Conservation (phyloP, 768 basidiomycete species). For the Ramaria sp. region DNA sequence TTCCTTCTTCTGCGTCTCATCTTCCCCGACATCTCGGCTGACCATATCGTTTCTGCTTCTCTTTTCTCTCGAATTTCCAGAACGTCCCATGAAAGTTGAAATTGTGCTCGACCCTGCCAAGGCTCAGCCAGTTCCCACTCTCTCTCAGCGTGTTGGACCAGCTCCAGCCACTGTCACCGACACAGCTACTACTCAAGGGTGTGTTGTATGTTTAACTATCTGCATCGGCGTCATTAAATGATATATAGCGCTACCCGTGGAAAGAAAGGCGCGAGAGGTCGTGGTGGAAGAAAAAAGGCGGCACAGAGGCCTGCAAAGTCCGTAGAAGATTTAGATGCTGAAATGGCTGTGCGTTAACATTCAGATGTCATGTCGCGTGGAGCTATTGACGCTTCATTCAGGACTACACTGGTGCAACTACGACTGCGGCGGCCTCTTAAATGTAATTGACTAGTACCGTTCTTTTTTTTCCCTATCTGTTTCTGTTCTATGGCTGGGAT, state of each 20-base stretch:
- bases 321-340: conserved; percentile 87
- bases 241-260: background rate
- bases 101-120: conserved; percentile 83
- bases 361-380: background rate
- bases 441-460: background rate
- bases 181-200: conserved; percentile 20
- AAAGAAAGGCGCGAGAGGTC: conserved; percentile 33
- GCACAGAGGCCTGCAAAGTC: conserved; percentile 63
- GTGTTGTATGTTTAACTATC: conserved; percentile 22
- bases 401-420: background rate
- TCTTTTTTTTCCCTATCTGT: background rate
- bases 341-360: conserved; percentile 74
- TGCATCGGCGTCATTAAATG: conserved; percentile 16
- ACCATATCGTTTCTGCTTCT: conserved; percentile 7
- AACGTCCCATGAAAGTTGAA: conserved; percentile 98
- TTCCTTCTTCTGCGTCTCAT: conserved; percentile 1
- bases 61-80: conserved; percentile 28
- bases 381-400: background rate
- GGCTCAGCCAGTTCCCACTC: conserved; percentile 44
- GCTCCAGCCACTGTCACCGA: conserved; percentile 30
- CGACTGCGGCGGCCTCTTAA: background rate
- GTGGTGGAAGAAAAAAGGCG: conserved; percentile 31
- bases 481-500: background rate
- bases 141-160: conserved; percentile 81
- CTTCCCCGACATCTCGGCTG: background rate